Evolutionary conservation across 106 monocot genomes (phyloP).

Genomic region (Platanthera guangdongensis): DNA sequence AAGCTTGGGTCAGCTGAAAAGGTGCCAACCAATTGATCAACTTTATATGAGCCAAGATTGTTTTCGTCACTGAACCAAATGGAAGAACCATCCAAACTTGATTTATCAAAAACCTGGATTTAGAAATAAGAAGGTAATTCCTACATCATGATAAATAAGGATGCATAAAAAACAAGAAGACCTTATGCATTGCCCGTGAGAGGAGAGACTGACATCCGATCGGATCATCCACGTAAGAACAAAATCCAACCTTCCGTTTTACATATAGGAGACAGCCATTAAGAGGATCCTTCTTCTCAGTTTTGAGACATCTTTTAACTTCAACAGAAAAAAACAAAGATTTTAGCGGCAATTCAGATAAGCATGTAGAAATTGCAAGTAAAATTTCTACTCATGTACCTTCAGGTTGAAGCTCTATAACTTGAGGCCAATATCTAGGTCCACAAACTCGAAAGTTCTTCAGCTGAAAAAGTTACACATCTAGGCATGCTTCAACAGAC

Average conservation of each 20-base stretch:
- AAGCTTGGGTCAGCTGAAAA: constrained; percentile 98
- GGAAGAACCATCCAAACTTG: constrained; percentile 10
- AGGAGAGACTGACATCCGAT: constrained; percentile 89
- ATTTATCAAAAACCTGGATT: constrained; percentile 49
- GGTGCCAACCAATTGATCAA: constrained; percentile 86
- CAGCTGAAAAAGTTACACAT: constrained; percentile 34
- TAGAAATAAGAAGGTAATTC: neutral
- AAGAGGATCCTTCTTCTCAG: constrained; percentile 69
- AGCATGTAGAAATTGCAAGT: neutral
- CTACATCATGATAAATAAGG: neutral
- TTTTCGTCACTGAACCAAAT: constrained; percentile 3
- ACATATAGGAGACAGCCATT: constrained; percentile 74
- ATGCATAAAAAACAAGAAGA: constrained; percentile 11
- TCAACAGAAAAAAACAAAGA: neutral
- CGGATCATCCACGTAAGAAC: constrained; percentile 94
- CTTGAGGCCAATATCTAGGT: constrained; percentile 95
- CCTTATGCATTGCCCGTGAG: constrained; percentile 88
- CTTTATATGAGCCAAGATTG: constrained; percentile 27
- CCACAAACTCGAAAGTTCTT: constrained; percentile 86
- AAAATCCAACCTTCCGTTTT: constrained; percentile 90
- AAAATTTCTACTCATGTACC: constrained; percentile 28
- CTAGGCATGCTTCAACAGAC: neutral
- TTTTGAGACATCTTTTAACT: constrained; percentile 86
- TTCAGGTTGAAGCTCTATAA: constrained; percentile 65
- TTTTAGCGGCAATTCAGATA: neutral